These are phyloP conservation scores for Leccinum arenicola DNA, from an alignment of 768 basidiomycete species.

Conservation along the genomic window DNA sequence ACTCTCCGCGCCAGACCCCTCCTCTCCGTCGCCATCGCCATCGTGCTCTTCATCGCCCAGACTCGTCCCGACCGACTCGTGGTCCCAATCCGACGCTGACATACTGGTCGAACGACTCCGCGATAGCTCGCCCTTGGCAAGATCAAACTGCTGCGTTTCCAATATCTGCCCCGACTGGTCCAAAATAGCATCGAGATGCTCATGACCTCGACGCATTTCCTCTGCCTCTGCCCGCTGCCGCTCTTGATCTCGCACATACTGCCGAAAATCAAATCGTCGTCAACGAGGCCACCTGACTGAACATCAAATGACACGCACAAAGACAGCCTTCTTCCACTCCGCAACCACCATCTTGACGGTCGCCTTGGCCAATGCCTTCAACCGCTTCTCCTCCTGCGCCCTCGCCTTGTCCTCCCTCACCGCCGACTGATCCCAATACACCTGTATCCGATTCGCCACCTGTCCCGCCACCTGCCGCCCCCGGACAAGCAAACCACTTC, in stretches of 20 bases:
- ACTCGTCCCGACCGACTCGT: conserved; percentile 12
- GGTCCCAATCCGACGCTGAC: conserved; percentile 31
- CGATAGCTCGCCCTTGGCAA: conserved; percentile 48
- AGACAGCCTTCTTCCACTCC: conserved; percentile 89
- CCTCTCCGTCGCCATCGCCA: conserved; percentile 24
- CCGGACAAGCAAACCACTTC: conserved; percentile 10
- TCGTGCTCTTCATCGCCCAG: conserved; percentile 21
- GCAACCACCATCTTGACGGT: conserved; percentile 65
- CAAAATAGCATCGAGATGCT: conserved; percentile 87
- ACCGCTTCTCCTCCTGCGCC: conserved; percentile 61
- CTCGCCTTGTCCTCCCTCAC: conserved; percentile 58
- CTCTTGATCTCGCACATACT: conserved; percentile 76
- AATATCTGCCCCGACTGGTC: conserved; percentile 86
- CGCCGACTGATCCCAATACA: conserved; percentile 72
- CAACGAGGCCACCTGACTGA: no score
- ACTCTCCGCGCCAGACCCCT: conserved; percentile 24
- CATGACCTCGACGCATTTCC: conserved; percentile 73
- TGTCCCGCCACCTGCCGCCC: conserved; percentile 47
- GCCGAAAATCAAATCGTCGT: conserved; percentile 4
- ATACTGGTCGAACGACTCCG: conserved; percentile 58
- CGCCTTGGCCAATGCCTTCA: conserved; percentile 66
- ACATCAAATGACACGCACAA: conserved; percentile 46
- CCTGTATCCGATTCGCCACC: conserved; percentile 63
- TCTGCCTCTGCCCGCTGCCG: conserved; percentile 66
- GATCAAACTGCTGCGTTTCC: conserved; percentile 76